Evolutionary conservation across 2,329 filamentous ascomycete genomes (phyloP), one percentile per base, ranked within the genome.

Genomic region (Diaporthe citri): DNA sequence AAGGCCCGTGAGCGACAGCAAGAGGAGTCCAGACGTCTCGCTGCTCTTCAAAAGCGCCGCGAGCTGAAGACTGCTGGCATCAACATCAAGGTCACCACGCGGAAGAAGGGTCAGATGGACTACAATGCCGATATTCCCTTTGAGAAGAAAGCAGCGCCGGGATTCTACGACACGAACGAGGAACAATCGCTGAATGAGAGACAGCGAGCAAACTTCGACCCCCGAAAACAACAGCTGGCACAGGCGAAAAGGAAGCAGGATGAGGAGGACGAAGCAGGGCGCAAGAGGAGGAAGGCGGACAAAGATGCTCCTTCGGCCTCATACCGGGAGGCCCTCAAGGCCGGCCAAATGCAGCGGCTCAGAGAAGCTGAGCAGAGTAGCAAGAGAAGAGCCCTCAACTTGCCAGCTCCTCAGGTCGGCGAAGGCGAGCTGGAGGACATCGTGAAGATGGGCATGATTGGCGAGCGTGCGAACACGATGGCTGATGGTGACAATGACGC

Each of bases 51-150:
- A 86, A 99, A 99, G 87, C 92, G 97, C 52, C 92, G 97, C 79
- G 97, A 99, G 85, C 91, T 99, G 78, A 99, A 99, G 87, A 97
- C 96, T 82, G 95, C 97, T 2, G 97, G 97, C 64, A 98, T 99
- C 85, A 99, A 99, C 83, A 95, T 98, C 87, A 99, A 98, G 85
- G 93, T 98, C 74, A 92, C 92, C 3, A 97, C 94, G 20, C 92
- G 94, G 76, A 98, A 98, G 87, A 93, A 95, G 87, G 97, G 97
- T 0, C 93, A 98, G 86, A 99, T 99, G 95, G 97, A 99, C 84
- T 99, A 99, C 87, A 99, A 99, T 84, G 97, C 97, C 80, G 97
- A 99, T 80, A 97, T 99, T 78, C 97, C 97, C 0, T 98, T 99
- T 78, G 97, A 99, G 84, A 98, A 97, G 84, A 94, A 94, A 77